Conservation (phyloP, 2,329 filamentous ascomycete species). For the Aureobasidium sp. region DNA sequence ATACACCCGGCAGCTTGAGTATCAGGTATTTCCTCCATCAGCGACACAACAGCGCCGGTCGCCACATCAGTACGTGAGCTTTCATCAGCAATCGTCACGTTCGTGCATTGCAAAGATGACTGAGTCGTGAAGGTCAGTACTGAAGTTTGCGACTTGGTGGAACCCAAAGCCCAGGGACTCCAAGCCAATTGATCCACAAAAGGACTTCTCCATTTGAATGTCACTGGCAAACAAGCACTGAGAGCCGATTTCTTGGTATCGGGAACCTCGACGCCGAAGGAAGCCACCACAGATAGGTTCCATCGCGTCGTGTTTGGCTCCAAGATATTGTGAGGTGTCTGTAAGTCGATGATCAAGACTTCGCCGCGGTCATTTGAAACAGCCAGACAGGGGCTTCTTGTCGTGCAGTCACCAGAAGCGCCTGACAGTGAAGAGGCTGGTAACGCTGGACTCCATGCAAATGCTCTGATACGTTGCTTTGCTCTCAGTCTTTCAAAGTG, state of each 20-base stretch:
- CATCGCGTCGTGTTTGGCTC: slow-evolving; percentile 14
- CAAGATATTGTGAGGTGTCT: slow-evolving; percentile 30
- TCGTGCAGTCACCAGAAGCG: not conserved
- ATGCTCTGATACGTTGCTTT: slow-evolving; percentile 33
- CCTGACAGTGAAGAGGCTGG: slow-evolving; percentile 17
- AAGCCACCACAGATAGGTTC: slow-evolving; percentile 8
- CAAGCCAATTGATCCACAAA: slow-evolving; percentile 30
- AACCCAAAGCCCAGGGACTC: slow-evolving; percentile 30
- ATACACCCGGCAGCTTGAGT: slow-evolving; percentile 18
- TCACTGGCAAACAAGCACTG: slow-evolving; percentile 14
- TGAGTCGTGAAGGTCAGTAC: slow-evolving; percentile 28
- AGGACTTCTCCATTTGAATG: slow-evolving; percentile 26
- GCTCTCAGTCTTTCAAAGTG: slow-evolving; percentile 21
- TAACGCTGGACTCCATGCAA: slow-evolving; percentile 32
- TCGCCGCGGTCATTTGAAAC: slow-evolving; percentile 36
- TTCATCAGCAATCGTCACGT: not conserved
- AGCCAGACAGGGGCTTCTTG: slow-evolving; percentile 23
- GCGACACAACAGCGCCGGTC: not conserved
- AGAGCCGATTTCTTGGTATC: not conserved
- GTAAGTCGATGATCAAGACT: slow-evolving; percentile 29
- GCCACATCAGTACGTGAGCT: not conserved
- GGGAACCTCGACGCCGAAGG: not conserved
- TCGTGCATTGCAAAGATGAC: not conserved
- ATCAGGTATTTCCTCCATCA: not conserved
- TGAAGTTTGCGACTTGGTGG: slow-evolving; percentile 20